phyloP scores from a whole-genome alignment of 768 basidiomycete species.

The Collybia mongolica region DNA sequence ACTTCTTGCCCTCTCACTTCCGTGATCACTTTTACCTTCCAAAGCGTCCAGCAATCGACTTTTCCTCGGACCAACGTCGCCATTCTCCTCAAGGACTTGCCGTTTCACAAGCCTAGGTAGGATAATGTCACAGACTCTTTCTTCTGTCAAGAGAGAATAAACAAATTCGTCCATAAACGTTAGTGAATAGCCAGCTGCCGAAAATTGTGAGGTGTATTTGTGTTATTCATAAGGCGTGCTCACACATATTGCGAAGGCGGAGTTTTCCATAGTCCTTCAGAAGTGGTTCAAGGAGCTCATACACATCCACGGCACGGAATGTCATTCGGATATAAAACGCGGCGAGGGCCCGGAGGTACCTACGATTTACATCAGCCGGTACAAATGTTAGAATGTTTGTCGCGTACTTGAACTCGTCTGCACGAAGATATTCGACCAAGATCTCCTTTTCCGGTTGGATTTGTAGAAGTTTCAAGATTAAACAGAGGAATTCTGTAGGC shows the following conservation, averaged over 20 bases:
- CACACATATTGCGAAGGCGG: conserved; percentile 77
- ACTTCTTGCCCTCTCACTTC: conserved; percentile 40
- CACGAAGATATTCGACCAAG: conserved; percentile 88
- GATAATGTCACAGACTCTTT: conserved; percentile 95
- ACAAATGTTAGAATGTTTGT: background rate
- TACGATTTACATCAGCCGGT: conserved; percentile 26
- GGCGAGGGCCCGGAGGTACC: conserved; percentile 92
- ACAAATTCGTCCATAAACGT: conserved; percentile 93
- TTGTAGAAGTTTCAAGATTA: conserved; percentile 92
- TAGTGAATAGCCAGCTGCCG: conserved; percentile 77
- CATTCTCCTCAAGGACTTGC: conserved; percentile 86
- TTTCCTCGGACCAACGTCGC: conserved; percentile 82
- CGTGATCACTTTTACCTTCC: conserved; percentile 67
- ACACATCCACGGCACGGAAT: conserved; percentile 86
- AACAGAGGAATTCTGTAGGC: conserved; percentile 91
- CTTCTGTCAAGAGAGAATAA: conserved; percentile 79
- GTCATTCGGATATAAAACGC: conserved; percentile 95
- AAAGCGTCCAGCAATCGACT: conserved; percentile 87
- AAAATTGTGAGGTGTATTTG: conserved; percentile 4
- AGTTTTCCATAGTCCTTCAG: conserved; percentile 94
- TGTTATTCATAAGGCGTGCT: conserved; percentile 19
- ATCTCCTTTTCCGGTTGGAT: conserved; percentile 99
- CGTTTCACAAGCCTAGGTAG: conserved; percentile 87
- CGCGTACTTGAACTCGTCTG: conserved; percentile 96
- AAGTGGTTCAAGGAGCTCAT: conserved; percentile 90